phyloP scores from a whole-genome alignment of 129 eudicot genomes.

The Arctium minus region DNA sequence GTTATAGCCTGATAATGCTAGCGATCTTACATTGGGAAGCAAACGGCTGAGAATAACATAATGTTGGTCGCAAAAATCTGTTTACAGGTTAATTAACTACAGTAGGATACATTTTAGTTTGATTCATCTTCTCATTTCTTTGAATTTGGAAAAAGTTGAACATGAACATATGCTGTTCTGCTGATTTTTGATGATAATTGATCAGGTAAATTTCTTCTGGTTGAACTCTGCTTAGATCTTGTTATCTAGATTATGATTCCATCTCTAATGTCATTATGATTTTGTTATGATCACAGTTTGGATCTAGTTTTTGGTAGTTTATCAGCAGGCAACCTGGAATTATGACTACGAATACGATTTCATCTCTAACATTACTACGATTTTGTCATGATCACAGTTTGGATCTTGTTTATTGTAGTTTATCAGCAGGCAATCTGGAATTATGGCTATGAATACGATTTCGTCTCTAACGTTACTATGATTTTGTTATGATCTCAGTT shows the following conservation, averaged over 20 bases:
- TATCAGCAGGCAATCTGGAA: too few relatives aligned
- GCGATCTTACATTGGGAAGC: neutral
- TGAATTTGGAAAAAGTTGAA: neutral
- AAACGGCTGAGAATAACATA: neutral
- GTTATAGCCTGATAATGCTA: neutral
- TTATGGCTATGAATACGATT: neutral
- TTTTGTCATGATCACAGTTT: constrained; percentile 22
- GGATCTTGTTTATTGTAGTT: neutral
- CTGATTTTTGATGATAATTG: neutral
- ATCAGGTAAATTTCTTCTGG: neutral
- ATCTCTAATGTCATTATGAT: neutral
- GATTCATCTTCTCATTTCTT: neutral
- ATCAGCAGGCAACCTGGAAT: too few relatives aligned
- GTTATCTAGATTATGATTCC: neutral
- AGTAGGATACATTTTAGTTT: too few relatives aligned
- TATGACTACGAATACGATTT: neutral
- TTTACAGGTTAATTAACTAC: neutral
- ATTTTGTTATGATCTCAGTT: constrained; percentile 20
- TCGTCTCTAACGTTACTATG: too few relatives aligned
- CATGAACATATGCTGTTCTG: neutral
- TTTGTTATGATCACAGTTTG: constrained; percentile 27
- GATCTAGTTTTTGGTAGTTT: neutral
- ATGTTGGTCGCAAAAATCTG: neutral
- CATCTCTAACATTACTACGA: neutral
- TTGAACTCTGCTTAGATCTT: neutral